Evolutionary conservation across 2,329 filamentous ascomycete genomes (phyloP), one percentile per base, ranked within the genome.

Genomic region (Fusarium sp.): DNA sequence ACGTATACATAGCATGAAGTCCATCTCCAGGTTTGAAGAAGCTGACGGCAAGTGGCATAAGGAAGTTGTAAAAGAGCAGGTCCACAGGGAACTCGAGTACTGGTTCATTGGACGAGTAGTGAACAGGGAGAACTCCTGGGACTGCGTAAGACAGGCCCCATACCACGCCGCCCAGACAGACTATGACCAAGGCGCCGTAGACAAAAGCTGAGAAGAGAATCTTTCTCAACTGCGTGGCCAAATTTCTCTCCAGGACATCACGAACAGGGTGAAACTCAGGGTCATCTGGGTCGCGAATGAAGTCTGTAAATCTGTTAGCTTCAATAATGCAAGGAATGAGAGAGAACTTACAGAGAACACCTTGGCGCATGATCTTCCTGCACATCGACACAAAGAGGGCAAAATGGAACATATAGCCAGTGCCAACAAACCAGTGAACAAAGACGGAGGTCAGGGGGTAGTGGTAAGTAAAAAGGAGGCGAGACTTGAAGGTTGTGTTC

Each of bases 331-430:
- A 28, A 20, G 20, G 15, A 53, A n/a, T 10, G 4, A 12, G 30
- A 9, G 22, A 6, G n/a, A 48, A 87, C 91, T 88, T 86, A 94
- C 92, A 98, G 66, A 99, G 86, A 44, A 99, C 96, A 57, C 96
- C 96, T 75, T 91, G 94, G 71, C 96, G 92, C 92, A 99, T 93
- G 66, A 98, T 97, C 84, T 97, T 98, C 71, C 96, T 92, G 82
- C 96, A 99, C 95, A 99, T 98, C 63, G 95, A 97, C 24, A 99
- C 96, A 80, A 99, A 99, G 7, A 99, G 88, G 10, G 96, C 96
- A 80, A 99, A 99, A 81, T 99, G 96, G 84, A 99, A 99, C 97
- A 99, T 99, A 82, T 99, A 99, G 71, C 95, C 97, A 7, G 96
- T 99, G 54, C 96, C 96, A 63, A 98, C 92, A 79, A 99, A 99